Evolutionary conservation across 208 protist species (phyloP).

Genomic region (Vickermania ingenoplastis): DNA sequence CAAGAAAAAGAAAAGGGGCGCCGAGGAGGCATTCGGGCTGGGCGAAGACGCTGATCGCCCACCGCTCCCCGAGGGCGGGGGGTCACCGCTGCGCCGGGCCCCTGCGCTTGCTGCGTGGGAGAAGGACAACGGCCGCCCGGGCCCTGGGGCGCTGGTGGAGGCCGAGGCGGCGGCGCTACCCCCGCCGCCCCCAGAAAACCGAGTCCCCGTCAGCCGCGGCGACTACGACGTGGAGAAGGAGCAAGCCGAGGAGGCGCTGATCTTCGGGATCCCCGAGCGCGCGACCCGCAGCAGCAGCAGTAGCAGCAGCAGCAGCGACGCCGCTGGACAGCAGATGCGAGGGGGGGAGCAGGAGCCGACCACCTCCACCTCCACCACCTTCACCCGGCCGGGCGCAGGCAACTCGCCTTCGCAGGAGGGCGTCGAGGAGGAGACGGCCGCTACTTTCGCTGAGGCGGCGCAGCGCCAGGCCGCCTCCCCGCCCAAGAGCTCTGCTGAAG

Average conservation of each 20-base stretch:
- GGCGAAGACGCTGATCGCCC: no score
- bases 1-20: neutral
- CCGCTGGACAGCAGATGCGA: no score
- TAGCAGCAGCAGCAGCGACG: neutral
- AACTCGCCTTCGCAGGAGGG: neutral
- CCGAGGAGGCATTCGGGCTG: neutral
- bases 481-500: neutral
- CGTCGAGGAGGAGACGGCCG: no score
- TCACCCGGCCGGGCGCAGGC: neutral
- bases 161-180: neutral
- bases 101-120: neutral
- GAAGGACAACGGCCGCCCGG: neutral
- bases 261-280: neutral
- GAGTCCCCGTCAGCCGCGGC: neutral
- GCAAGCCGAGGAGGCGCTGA: neutral
- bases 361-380: neutral
- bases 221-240: neutral
- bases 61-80: neutral
- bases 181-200: neutral
- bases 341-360: neutral
- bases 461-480: no score
- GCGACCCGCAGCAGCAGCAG: neutral
- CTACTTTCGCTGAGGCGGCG: no score
- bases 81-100: neutral
- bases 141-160: neutral